Evolutionary conservation across 2,329 filamentous ascomycete species (phyloP).

Genomic region (Pseudogymnoascus sp.): DNA sequence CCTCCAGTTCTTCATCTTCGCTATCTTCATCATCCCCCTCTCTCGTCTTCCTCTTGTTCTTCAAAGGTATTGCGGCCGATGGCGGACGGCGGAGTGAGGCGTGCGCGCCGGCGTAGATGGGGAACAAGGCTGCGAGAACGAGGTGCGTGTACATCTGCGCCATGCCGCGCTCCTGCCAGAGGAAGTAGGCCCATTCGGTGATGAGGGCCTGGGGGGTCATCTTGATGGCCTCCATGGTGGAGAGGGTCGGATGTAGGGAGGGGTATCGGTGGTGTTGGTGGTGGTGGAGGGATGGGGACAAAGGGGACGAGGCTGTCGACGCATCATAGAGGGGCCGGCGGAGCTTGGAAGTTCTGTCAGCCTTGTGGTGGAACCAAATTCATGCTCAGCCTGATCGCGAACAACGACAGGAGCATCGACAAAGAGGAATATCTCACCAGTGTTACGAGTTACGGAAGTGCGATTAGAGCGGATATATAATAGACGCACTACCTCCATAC

Average conservation of each 20-base stretch:
- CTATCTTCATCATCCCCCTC: slow-evolving; percentile 34
- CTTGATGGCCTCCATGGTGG: slow-evolving; percentile 17
- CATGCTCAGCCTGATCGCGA: not conserved
- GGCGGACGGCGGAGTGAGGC: slow-evolving; percentile 76
- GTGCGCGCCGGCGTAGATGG: slow-evolving; percentile 78
- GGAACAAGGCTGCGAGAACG: slow-evolving; percentile 62
- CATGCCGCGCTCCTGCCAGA: slow-evolving; percentile 16
- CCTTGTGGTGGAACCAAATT: slow-evolving; percentile 12
- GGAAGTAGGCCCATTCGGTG: not conserved
- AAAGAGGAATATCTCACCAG: not conserved
- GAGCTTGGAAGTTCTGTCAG: not conserved
- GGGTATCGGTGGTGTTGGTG: not conserved
- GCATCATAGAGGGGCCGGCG: not conserved
- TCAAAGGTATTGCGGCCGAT: slow-evolving; percentile 56
- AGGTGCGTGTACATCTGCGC: slow-evolving; percentile 38
- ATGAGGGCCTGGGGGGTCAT: slow-evolving; percentile 20
- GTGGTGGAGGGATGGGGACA: not conserved
- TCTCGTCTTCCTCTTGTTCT: slow-evolving; percentile 29
- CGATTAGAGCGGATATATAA: not conserved
- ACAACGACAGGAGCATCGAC: not conserved
- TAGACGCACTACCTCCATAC: not conserved
- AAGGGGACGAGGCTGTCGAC: not conserved
- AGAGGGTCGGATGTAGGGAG: not conserved
- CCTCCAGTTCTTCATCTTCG: slow-evolving; percentile 44
- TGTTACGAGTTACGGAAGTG: not conserved